Percentiles rank a stretch among this genome's conserved stretches.
These are phyloP conservation scores for Inonotus hispidus DNA, from an alignment of 1,284 basidiomycete species.

Conservation along the genomic window DNA sequence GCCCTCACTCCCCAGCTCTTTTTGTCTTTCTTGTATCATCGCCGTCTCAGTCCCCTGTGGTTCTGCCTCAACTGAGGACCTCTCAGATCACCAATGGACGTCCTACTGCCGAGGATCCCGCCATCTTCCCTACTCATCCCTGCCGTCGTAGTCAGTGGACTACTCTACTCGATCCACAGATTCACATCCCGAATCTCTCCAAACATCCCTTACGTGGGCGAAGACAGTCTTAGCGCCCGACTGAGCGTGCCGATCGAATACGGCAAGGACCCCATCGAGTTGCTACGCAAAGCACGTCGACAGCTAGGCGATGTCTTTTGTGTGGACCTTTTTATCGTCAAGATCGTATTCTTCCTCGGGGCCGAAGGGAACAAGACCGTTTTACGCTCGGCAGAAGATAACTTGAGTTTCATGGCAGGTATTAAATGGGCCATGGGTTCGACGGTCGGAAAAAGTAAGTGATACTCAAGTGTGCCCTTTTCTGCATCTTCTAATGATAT, in stretches of 20 bases:
- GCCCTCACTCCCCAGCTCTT: no score
- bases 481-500: no score
- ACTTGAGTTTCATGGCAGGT: slow-evolving; percentile 13
- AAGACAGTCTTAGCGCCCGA: slow-evolving; percentile 6
- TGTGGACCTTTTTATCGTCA: slow-evolving; percentile 13
- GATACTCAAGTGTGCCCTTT: neutral
- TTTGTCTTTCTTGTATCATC: no score
- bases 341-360: slow-evolving; percentile 14
- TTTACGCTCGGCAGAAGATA: slow-evolving; percentile 12
- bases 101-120: no score
- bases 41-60: no score
- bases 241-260: slow-evolving; percentile 14
- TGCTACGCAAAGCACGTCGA: slow-evolving; percentile 11
- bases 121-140: no score
- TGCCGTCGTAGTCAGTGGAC: neutral
- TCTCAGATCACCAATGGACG: no score
- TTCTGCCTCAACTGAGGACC: no score
- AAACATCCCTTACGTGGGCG: slow-evolving; percentile 11
- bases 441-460: slow-evolving; percentile 6
- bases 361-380: slow-evolving; percentile 12
- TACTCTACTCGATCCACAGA: slow-evolving; percentile 3
- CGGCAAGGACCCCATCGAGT: slow-evolving; percentile 12
- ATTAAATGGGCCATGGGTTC: slow-evolving; percentile 12
- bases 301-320: slow-evolving; percentile 17
- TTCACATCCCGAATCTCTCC: slow-evolving; percentile 12